These are phyloP conservation scores for Antitrichia curtipendula DNA, from an alignment of 225 moss, liverwort and hornwort genomes.

Conservation along the genomic window DNA sequence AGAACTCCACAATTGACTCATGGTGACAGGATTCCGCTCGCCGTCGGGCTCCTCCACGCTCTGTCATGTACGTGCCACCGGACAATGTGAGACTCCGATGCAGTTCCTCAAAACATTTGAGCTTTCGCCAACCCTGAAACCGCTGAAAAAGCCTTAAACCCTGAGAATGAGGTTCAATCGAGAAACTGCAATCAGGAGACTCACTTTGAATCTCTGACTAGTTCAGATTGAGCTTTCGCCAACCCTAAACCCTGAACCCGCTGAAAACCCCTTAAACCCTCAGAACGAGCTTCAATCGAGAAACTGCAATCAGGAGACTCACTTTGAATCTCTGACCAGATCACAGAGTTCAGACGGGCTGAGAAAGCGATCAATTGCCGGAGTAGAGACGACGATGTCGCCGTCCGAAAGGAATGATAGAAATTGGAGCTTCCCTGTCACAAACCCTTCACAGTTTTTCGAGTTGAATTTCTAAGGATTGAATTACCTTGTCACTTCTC, in stretches of 20 bases:
- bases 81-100: neutral
- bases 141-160: neutral
- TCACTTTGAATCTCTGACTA: neutral
- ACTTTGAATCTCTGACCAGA: neutral
- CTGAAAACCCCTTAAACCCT: neutral
- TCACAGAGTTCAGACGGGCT: neutral
- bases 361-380: neutral
- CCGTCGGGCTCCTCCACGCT: neutral
- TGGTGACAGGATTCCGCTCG: neutral
- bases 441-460: neutral
- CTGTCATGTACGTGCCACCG: neutral
- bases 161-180: neutral
- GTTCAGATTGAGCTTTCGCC: neutral
- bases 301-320: neutral
- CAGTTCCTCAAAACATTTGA: neutral
- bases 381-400: neutral
- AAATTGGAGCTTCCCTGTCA: neutral
- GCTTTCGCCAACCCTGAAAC: neutral
- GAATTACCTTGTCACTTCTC: neutral
- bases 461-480: neutral
- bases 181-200: neutral
- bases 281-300: neutral
- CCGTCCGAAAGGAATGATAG: neutral
- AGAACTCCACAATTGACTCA: slow-evolving; percentile 13
- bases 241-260: neutral